phyloP scores from a whole-genome alignment of 2,329 filamentous ascomycete genomes.

The Exophiala sp. region DNA sequence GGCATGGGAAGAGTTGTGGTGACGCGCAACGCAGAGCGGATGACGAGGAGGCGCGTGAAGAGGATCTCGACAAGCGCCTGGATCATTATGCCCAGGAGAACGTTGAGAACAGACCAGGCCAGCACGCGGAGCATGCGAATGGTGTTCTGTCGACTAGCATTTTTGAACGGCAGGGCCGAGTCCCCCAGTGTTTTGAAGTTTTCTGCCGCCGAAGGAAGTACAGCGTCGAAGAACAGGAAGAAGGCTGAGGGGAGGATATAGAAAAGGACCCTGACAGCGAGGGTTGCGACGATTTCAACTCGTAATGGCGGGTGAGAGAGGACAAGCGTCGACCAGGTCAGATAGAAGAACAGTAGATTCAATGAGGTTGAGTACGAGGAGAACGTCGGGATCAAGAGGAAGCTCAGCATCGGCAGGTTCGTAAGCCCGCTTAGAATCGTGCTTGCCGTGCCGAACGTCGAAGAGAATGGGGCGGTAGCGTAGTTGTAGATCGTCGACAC shows the following conservation, averaged over 20 bases:
- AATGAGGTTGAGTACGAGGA: conserved; percentile 73
- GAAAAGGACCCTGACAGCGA: conserved; percentile 64
- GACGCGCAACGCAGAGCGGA: conserved; percentile 56
- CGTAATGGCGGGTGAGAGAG: conserved; percentile 70
- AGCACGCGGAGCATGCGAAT: conserved; percentile 45
- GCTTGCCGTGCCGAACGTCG: conserved; percentile 24
- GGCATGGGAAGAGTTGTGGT: conserved; percentile 60
- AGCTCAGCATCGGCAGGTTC: conserved; percentile 69
- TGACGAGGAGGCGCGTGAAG: conserved; percentile 51
- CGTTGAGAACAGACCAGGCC: conserved; percentile 54
- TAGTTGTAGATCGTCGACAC: conserved; percentile 22
- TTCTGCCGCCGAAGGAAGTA: conserved; percentile 65
- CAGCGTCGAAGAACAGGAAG: conserved; percentile 69
- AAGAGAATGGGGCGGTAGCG: conserved; percentile 24
- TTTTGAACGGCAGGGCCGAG: conserved; percentile 46
- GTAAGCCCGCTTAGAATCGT: conserved; percentile 61
- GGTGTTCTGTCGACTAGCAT: conserved; percentile 38
- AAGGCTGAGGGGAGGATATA: conserved; percentile 70
- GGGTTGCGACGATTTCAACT: conserved; percentile 69
- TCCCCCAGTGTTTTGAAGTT: conserved; percentile 66
- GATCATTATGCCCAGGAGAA: conserved; percentile 50
- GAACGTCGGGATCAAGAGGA: conserved; percentile 58
- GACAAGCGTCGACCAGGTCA: conserved; percentile 83
- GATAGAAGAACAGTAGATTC: conserved; percentile 83
- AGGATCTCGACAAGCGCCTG: conserved; percentile 56